Evolutionary conservation across 176 grass and related monocot genomes (phyloP).

Genomic region (Carex myosuroides): DNA sequence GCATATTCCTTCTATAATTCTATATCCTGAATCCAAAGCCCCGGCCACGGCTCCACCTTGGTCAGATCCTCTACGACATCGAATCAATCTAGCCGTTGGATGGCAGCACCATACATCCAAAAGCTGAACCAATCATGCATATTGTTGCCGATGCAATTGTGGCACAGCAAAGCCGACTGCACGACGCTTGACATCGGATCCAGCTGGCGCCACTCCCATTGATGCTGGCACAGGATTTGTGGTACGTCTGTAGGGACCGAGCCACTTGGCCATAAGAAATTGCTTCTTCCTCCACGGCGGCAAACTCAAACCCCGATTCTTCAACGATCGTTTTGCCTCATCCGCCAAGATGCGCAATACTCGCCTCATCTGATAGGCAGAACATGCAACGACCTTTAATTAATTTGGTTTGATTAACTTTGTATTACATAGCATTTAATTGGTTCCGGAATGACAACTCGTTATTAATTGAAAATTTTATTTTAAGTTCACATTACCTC

Average conservation of each 20-base stretch:
- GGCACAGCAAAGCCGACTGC: constrained; percentile 17
- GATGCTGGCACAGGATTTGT: constrained; percentile 22
- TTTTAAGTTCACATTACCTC: background rate
- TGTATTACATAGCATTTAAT: background rate
- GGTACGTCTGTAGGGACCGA: constrained; percentile 48
- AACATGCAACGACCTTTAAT: background rate
- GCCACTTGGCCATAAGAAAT: constrained; percentile 60
- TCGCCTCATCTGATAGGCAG: constrained; percentile 16
- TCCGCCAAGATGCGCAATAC: constrained; percentile 30
- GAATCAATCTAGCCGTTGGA: background rate
- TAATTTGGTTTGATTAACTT: background rate
- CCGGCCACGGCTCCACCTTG: background rate
- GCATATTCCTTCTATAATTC: constrained; percentile 18
- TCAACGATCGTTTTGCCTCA: constrained; percentile 35
- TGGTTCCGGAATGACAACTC: background rate
- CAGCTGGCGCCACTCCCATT: background rate
- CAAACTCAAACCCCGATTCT: constrained; percentile 37
- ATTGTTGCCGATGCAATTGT: background rate
- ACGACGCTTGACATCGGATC: constrained; percentile 15
- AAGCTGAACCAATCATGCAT: background rate
- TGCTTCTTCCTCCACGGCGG: constrained; percentile 52
- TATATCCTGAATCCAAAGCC: background rate
- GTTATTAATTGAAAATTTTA: background rate
- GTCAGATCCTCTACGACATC: background rate
- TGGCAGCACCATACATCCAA: background rate